Evolutionary conservation across 495 filamentous ascomycete genomes (phyloP).

Genomic region (Penicillium malachiteum): DNA sequence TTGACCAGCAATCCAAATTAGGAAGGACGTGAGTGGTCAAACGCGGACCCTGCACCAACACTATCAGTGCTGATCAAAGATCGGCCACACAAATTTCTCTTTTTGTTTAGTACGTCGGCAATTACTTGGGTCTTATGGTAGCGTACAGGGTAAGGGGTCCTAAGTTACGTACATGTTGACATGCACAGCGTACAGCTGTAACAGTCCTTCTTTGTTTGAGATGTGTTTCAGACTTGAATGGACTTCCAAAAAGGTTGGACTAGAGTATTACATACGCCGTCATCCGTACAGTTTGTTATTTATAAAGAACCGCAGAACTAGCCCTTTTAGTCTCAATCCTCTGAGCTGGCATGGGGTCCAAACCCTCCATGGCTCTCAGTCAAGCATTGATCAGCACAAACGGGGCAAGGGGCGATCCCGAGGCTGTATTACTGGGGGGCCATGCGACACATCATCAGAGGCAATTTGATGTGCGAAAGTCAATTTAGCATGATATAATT

Average conservation of each 20-base stretch:
- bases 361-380: neutral
- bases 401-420: slow-evolving; percentile 1
- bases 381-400: neutral
- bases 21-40: neutral
- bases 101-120: neutral
- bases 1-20: neutral
- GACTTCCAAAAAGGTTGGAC: no score
- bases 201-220: no score
- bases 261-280: no score
- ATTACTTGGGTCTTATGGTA: no score
- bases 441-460: neutral
- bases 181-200: no score
- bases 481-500: no score
- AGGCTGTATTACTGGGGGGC: neutral
- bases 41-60: neutral
- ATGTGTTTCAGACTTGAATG: no score
- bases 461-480: neutral
- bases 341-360: neutral
- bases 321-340: no score
- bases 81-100: neutral
- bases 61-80: neutral
- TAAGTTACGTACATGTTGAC: no score
- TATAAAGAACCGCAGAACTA: no score
- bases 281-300: no score
- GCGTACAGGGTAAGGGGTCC: no score